phyloP scores from a whole-genome alignment of 2,329 filamentous ascomycete species.

The Sarocladium kiliense region DNA sequence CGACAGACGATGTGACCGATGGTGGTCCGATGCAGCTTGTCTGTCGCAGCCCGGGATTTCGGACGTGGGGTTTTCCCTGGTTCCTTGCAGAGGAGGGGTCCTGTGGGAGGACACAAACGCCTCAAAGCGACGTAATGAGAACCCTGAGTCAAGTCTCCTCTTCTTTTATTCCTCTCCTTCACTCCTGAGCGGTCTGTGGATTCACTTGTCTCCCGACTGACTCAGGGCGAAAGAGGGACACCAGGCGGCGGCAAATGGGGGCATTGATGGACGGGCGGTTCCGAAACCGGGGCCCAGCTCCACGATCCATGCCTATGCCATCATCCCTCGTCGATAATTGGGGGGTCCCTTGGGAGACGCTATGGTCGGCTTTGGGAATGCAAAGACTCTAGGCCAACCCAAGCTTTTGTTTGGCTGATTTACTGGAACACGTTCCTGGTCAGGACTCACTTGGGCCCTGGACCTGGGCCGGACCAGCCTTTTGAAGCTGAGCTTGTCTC shows the following conservation, averaged over 20 bases:
- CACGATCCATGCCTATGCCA: background rate
- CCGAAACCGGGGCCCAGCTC: conserved; percentile 8
- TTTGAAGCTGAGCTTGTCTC: background rate
- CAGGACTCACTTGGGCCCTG: background rate
- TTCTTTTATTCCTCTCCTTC: background rate
- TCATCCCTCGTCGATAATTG: background rate
- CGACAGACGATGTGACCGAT: background rate
- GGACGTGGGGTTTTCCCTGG: conserved; percentile 1
- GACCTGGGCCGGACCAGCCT: background rate
- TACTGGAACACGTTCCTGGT: background rate
- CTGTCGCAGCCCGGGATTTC: background rate
- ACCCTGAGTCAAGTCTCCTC: background rate
- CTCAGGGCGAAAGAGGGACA: background rate
- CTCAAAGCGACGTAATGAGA: too few relatives aligned
- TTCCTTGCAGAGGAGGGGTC: background rate
- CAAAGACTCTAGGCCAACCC: background rate
- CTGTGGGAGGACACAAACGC: background rate
- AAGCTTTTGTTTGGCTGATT: background rate
- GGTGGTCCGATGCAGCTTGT: background rate
- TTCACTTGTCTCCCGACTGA: background rate
- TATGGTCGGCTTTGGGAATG: too few relatives aligned
- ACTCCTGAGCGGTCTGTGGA: background rate
- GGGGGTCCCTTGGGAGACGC: background rate
- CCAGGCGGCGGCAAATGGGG: background rate
- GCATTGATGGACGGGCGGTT: background rate